Percentiles rank a stretch among this genome's conserved stretches.
These are phyloP conservation scores for Ascochyta fabae DNA, from an alignment of 2,329 filamentous ascomycete genomes.

Conservation along the genomic window DNA sequence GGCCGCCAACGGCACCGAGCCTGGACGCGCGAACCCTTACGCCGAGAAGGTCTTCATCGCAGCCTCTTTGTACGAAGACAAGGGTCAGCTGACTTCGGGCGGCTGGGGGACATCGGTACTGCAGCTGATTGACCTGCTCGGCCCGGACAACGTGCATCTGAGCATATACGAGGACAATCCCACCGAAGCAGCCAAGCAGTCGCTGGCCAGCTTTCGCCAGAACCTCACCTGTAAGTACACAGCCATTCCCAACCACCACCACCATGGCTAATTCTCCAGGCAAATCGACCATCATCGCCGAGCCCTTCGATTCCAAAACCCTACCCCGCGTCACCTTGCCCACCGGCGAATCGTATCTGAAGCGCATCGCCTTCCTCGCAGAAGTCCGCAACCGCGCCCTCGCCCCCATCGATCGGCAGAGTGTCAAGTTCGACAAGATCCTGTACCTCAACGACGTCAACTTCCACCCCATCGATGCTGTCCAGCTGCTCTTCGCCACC, in stretches of 20 bases:
- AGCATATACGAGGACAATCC: slow-evolving; percentile 78
- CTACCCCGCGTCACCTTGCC: slow-evolving; percentile 68
- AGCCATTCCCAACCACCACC: neutral
- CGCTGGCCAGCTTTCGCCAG: slow-evolving; percentile 61
- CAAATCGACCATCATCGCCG: slow-evolving; percentile 62
- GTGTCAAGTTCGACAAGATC: slow-evolving; percentile 65
- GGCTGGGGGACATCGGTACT: slow-evolving; percentile 68
- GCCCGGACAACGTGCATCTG: slow-evolving; percentile 71
- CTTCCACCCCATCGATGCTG: slow-evolving; percentile 64
- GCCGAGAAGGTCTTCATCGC: slow-evolving; percentile 77
- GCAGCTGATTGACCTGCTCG: slow-evolving; percentile 69
- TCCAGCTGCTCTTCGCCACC: slow-evolving; percentile 69
- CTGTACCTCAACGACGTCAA: slow-evolving; percentile 72
- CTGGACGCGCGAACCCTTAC: slow-evolving; percentile 57
- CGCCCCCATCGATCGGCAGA: slow-evolving; percentile 62
- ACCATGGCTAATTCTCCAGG: slow-evolving; percentile 37
- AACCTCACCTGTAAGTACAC: slow-evolving; percentile 53
- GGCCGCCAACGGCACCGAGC: slow-evolving; percentile 29
- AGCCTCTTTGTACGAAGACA: slow-evolving; percentile 71
- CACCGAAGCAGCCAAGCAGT: slow-evolving; percentile 61
- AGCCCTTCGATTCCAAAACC: slow-evolving; percentile 62
- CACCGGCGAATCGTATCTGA: slow-evolving; percentile 67
- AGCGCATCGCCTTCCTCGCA: slow-evolving; percentile 76
- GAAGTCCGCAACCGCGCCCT: slow-evolving; percentile 75
- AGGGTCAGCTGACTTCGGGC: slow-evolving; percentile 66